Evolutionary conservation across 305 asterid species (phyloP).

Genomic region (Vinca major): DNA sequence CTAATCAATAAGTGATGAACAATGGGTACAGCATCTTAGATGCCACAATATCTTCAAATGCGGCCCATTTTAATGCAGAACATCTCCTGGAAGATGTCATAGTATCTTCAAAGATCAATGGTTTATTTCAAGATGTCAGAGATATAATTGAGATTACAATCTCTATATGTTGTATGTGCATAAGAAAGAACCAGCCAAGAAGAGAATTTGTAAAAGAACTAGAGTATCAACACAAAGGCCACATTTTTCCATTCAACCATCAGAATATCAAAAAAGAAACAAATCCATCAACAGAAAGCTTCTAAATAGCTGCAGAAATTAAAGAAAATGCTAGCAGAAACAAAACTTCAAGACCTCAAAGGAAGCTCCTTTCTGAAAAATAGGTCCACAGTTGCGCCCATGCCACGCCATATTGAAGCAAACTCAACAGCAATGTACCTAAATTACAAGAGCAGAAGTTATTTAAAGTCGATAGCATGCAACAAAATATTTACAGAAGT

Average conservation of each 20-base stretch:
- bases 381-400: slow-evolving; percentile 84
- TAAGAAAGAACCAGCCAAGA: background rate
- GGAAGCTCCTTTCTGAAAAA: slow-evolving; percentile 93
- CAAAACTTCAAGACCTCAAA: slow-evolving; percentile 46
- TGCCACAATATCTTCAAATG: background rate
- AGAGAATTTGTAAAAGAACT: background rate
- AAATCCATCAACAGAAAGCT: slow-evolving; percentile 9
- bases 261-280: background rate
- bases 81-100: background rate
- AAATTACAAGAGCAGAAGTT: slow-evolving; percentile 13
- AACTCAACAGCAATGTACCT: slow-evolving; percentile 99
- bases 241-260: background rate
- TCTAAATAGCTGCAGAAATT: slow-evolving; percentile 13
- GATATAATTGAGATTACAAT: background rate
- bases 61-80: background rate
- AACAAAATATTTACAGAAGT: slow-evolving; percentile 12
- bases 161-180: background rate
- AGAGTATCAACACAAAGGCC: background rate
- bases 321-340: background rate
- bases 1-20: too few species aligned
- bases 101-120: background rate
- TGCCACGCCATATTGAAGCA: slow-evolving; percentile 99
- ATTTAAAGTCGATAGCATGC: slow-evolving; percentile 14
- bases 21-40: background rate
- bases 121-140: background rate